Percentiles rank a stretch among this genome's conserved stretches.
Conservation (phyloP, 352 stramenopile species). For the Globisporangium rhizosaccharum region DNA sequence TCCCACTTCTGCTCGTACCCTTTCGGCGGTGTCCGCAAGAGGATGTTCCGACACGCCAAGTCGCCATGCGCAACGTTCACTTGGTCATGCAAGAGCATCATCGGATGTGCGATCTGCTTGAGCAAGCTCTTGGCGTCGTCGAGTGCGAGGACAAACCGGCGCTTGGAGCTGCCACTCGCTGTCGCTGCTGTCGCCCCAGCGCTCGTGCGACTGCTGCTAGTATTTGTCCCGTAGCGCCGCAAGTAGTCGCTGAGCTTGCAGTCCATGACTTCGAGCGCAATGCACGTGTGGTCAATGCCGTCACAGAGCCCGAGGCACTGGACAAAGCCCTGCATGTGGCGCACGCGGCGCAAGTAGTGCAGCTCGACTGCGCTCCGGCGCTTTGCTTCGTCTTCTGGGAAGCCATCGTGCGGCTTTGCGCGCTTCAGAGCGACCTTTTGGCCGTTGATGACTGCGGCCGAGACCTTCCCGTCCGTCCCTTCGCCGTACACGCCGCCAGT, state of each 20-base stretch:
- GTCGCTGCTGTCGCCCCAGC: conserved; percentile 6
- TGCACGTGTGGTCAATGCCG: conserved; percentile 81
- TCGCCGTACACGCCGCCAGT: conserved; percentile 79
- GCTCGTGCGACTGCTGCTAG: conserved; percentile 8
- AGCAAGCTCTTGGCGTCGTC: conserved; percentile 52
- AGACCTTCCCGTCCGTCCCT: conserved; percentile 80
- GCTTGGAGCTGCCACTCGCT: conserved; percentile 24
- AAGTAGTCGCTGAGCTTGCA: conserved; percentile 86
- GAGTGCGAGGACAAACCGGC: conserved; percentile 54
- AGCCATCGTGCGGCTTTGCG: conserved; percentile 73
- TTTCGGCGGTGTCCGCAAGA: conserved; percentile 72
- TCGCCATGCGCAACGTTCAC: conserved; percentile 79
- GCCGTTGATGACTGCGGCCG: conserved; percentile 62
- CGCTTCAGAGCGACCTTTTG: conserved; percentile 83
- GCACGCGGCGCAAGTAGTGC: conserved; percentile 74
- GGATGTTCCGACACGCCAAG: conserved; percentile 81
- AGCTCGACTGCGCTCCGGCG: conserved; percentile 68
- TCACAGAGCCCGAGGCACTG: conserved; percentile 81
- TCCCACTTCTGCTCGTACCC: conserved; percentile 81
- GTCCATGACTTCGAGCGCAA: conserved; percentile 84
- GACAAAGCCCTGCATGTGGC: conserved; percentile 70
- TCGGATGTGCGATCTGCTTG: conserved; percentile 68
- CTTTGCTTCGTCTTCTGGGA: conserved; percentile 75
- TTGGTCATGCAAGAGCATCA: conserved; percentile 76
- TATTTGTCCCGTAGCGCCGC: conserved; percentile 47